phyloP scores from a whole-genome alignment of 2,329 filamentous ascomycete genomes.

The Lojkania enalia region DNA sequence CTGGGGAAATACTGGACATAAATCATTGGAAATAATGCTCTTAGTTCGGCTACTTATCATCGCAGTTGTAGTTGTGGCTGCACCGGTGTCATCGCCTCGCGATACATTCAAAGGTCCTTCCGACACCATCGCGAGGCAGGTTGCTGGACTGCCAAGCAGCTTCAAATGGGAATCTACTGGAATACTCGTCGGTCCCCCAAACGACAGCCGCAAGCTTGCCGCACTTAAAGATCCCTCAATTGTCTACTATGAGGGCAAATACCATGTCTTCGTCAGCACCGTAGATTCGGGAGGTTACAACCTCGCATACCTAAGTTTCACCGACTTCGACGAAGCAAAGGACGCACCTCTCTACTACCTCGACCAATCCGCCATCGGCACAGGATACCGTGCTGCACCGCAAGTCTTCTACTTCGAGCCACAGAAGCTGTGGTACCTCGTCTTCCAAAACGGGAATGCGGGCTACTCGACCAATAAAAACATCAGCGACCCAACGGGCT shows the following conservation, averaged over 20 bases:
- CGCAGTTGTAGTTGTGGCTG: no score
- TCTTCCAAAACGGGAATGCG: slow-evolving; percentile 50
- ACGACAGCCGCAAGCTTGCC: slow-evolving; percentile 28
- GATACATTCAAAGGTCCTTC: no score
- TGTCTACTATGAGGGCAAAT: slow-evolving; percentile 43
- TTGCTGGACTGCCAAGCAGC: slow-evolving; percentile 22
- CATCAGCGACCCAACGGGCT: slow-evolving; percentile 46
- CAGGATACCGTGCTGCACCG: slow-evolving; percentile 48
- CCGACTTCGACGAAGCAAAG: slow-evolving; percentile 38
- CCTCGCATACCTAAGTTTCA: slow-evolving; percentile 48
- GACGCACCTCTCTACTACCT: slow-evolving; percentile 44
- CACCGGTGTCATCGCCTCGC: no score
- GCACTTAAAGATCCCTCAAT: slow-evolving; percentile 44
- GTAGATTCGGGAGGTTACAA: slow-evolving; percentile 44
- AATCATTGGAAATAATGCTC: no score
- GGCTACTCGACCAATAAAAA: slow-evolving; percentile 49
- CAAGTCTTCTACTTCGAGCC: slow-evolving; percentile 49
- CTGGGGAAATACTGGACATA: no score
- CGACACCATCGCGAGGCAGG: no score
- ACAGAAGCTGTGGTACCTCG: slow-evolving; percentile 49
- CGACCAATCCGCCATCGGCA: slow-evolving; percentile 43
- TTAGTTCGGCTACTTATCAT: no score
- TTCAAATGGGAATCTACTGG: slow-evolving; percentile 38
- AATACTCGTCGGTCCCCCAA: slow-evolving; percentile 31
- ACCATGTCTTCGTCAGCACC: slow-evolving; percentile 49